Evolutionary conservation across 108 stramenopile species (phyloP).

Genomic region (Bacterosira constricta): DNA sequence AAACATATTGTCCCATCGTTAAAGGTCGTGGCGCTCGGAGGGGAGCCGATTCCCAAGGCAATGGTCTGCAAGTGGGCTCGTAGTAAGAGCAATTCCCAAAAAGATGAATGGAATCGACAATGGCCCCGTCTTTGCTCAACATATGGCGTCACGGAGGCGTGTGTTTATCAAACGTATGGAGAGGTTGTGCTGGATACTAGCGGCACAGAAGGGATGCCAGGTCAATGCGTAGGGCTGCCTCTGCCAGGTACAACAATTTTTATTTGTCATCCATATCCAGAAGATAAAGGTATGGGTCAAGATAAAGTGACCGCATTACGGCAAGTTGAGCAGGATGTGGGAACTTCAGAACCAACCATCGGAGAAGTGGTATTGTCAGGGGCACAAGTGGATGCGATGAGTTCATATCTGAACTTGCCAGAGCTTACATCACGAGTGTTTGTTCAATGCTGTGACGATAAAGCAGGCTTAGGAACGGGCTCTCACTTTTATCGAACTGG

Average conservation of each 20-base stretch:
- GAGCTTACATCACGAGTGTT: conserved; percentile 63
- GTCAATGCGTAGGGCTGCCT: conserved; percentile 66
- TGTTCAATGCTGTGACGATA: conserved; percentile 14
- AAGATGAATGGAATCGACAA: conserved; percentile 2
- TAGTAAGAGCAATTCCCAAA: not conserved
- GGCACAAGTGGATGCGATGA: conserved; percentile 61
- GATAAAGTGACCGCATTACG: conserved; percentile 14
- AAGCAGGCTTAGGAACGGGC: not conserved
- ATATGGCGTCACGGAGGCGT: conserved; percentile 90
- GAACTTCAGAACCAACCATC: conserved; percentile 9
- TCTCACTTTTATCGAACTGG: conserved; percentile 73
- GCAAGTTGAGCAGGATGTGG: not conserved
- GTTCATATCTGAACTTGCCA: conserved; percentile 68
- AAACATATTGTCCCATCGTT: conserved; percentile 45
- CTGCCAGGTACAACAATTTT: conserved; percentile 57
- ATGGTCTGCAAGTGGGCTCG: conserved; percentile 60
- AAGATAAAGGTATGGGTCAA: conserved; percentile 11
- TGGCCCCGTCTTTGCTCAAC: conserved; percentile 68
- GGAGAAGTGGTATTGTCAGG: conserved; percentile 83
- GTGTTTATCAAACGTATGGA: conserved; percentile 86
- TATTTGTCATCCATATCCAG: conserved; percentile 49
- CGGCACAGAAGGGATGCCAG: not conserved
- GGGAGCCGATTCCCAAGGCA: conserved; percentile 76
- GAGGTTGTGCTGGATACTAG: conserved; percentile 46
- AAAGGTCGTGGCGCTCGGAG: conserved; percentile 74